phyloP scores from a whole-genome alignment of 2,329 filamentous ascomycete species.

The Corniculantispora saksenae region DNA sequence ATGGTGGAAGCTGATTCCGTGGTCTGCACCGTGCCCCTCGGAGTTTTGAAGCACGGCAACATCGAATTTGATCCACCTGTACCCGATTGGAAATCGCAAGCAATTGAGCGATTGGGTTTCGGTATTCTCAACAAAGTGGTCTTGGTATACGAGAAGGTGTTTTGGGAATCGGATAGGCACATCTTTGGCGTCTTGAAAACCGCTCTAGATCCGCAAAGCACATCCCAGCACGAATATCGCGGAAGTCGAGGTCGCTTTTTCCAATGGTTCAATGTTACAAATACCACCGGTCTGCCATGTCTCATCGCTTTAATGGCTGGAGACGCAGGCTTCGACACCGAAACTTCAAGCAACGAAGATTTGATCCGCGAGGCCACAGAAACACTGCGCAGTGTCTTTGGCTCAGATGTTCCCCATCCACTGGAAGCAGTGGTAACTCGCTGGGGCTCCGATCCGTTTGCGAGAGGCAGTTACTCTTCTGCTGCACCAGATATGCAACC shows the following conservation, averaged over 20 bases:
- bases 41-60: conserved; percentile 81
- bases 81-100: conserved; percentile 81
- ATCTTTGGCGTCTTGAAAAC: conserved; percentile 91
- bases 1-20: conserved; percentile 82
- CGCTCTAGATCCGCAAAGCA: conserved; percentile 67
- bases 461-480: conserved; percentile 93
- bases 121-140: conserved; percentile 95
- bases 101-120: conserved; percentile 83
- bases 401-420: conserved; percentile 69
- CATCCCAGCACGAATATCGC: conserved; percentile 78
- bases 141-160: conserved; percentile 82
- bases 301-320: conserved; percentile 94
- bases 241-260: conserved; percentile 87
- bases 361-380: conserved; percentile 79
- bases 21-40: conserved; percentile 87
- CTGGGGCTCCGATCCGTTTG: conserved; percentile 88
- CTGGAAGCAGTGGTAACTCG: conserved; percentile 86
- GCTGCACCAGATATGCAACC: conserved; percentile 79
- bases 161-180: conserved; percentile 87
- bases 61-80: conserved; percentile 87
- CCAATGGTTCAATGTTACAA: conserved; percentile 94
- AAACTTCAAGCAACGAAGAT: conserved; percentile 71
- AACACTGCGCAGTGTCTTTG: conserved; percentile 77
- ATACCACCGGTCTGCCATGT: conserved; percentile 83
- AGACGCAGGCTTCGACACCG: conserved; percentile 86